phyloP scores from a whole-genome alignment of 257 asterid genomes.

The Linderniella brevidens region DNA sequence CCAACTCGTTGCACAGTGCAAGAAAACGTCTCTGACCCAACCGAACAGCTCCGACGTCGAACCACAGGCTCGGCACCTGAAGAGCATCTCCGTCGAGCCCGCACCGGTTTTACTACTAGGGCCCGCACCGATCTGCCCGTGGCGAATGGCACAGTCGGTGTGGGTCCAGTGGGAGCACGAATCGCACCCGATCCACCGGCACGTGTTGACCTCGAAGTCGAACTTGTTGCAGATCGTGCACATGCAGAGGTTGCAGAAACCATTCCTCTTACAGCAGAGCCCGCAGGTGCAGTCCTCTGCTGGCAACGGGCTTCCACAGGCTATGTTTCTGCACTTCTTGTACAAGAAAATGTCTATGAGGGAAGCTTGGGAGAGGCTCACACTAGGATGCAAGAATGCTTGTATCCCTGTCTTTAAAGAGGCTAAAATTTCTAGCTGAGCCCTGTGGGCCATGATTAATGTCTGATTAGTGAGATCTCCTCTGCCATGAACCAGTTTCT shows the following conservation, averaged over 20 bases:
- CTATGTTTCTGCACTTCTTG: slow-evolving; percentile 75
- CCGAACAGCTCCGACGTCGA: slow-evolving; percentile 77
- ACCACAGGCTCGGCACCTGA: slow-evolving; percentile 69
- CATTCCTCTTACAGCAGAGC: slow-evolving; percentile 59
- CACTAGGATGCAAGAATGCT: slow-evolving; percentile 84
- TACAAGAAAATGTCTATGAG: slow-evolving; percentile 71
- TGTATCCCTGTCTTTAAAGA: slow-evolving; percentile 78
- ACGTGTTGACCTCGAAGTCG: slow-evolving; percentile 88
- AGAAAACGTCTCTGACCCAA: slow-evolving; percentile 88
- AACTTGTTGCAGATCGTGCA: slow-evolving; percentile 77
- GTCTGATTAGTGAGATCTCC: slow-evolving; percentile 58
- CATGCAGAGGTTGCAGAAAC: slow-evolving; percentile 95
- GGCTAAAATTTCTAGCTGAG: slow-evolving; percentile 71
- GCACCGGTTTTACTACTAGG: slow-evolving; percentile 46
- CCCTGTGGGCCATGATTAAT: slow-evolving; percentile 46
- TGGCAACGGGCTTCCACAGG: slow-evolving; percentile 70
- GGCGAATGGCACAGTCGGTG: slow-evolving; percentile 79
- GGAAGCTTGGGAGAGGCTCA: slow-evolving; percentile 83
- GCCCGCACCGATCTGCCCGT: slow-evolving; percentile 61
- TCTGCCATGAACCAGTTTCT: slow-evolving; percentile 63
- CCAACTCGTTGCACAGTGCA: slow-evolving; percentile 81
- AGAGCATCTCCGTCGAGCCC: slow-evolving; percentile 60
- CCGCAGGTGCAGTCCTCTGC: slow-evolving; percentile 78
- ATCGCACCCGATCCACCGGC: slow-evolving; percentile 91
- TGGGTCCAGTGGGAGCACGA: slow-evolving; percentile 90